phyloP scores from a whole-genome alignment of 805 yeast genomes.

The Barnettozyma vustinii region DNA sequence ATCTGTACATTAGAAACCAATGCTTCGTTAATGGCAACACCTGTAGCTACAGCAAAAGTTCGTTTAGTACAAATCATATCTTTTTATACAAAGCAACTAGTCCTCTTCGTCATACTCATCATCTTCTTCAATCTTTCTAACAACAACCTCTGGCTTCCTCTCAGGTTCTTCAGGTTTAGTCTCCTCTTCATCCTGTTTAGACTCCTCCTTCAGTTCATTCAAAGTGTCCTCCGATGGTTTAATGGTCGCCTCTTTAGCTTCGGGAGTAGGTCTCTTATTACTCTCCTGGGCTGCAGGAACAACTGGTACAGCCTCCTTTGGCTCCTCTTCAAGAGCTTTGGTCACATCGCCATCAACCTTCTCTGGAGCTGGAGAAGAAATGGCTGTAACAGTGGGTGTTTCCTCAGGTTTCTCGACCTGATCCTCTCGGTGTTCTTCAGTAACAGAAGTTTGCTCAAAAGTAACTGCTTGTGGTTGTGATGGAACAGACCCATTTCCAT shows the following conservation, averaged over 20 bases:
- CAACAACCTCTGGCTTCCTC: constrained; percentile 32
- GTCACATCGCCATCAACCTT: neutral
- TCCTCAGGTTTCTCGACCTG: neutral
- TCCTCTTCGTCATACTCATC: constrained; percentile 37
- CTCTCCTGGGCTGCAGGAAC: neutral
- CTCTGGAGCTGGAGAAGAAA: neutral
- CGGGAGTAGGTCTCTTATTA: neutral
- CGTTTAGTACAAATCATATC: constrained; percentile 3
- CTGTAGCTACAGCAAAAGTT: neutral
- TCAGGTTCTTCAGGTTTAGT: constrained; percentile 13
- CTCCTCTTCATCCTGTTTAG: constrained; percentile 29
- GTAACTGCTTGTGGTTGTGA: neutral
- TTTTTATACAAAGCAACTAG: neutral
- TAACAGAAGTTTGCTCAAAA: neutral
- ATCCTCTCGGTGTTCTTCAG: neutral
- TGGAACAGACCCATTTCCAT: neutral
- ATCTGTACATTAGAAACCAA: neutral
- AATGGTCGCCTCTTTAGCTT: constrained; percentile 16
- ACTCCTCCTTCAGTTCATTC: constrained; percentile 30
- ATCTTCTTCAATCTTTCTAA: constrained; percentile 36
- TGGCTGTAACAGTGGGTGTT: neutral
- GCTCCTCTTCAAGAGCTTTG: neutral
- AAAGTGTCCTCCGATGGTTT: constrained; percentile 24
- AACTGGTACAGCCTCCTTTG: neutral
- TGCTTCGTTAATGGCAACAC: neutral